Conservation (phyloP, 345 rosid genomes). For the Sisymbrium irio region DNA sequence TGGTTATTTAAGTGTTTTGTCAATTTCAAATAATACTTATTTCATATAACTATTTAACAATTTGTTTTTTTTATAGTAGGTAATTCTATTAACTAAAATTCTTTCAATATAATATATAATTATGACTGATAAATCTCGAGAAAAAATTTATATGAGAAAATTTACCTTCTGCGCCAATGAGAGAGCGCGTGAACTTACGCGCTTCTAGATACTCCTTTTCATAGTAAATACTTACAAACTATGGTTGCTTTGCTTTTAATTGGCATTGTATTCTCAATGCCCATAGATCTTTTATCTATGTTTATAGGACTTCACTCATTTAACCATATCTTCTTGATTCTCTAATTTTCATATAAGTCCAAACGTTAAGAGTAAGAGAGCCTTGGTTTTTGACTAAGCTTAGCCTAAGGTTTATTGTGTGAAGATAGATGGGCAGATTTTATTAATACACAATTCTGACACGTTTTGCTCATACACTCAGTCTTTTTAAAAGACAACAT, state of each 20-base stretch:
- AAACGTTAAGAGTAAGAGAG: background rate
- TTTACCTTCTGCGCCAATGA: background rate
- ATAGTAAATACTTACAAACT: background rate
- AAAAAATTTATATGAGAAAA: background rate
- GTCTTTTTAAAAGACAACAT: background rate
- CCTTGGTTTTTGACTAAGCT: background rate
- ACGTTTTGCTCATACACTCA: slow-evolving; percentile 17
- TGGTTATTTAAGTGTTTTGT: background rate
- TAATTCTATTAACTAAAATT: too few species aligned
- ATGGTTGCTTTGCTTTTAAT: background rate
- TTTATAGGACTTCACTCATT: background rate
- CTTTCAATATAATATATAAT: background rate
- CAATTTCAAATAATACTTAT: background rate
- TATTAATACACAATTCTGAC: background rate
- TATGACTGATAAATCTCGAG: background rate
- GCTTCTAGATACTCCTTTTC: background rate
- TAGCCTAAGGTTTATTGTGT: slow-evolving; percentile 8
- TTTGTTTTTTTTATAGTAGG: background rate
- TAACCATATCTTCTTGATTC: background rate
- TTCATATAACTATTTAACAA: background rate
- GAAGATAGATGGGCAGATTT: slow-evolving; percentile 4
- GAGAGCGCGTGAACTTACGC: background rate
- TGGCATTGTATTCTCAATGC: background rate
- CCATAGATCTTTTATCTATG: slow-evolving; percentile 1
- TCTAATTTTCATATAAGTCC: background rate